Percentiles rank a stretch among this genome's conserved stretches.
These are phyloP conservation scores for Pseudonitzschia delicatissima DNA, from an alignment of 108 stramenopile species.

Conservation along the genomic window DNA sequence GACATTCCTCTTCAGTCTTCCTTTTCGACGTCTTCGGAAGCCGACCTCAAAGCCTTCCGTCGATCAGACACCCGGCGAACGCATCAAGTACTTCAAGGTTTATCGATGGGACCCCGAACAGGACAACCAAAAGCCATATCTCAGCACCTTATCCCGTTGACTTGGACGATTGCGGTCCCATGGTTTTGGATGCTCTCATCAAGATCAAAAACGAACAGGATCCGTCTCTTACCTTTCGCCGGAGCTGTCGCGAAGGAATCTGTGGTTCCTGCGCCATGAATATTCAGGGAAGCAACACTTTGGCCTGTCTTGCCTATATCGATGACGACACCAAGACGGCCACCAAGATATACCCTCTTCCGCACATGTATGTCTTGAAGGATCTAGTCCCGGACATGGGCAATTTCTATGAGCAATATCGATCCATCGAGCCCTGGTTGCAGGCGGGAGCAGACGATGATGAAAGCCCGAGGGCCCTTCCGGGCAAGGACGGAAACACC, in stretches of 20 bases:
- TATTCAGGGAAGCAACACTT: conserved; percentile 95
- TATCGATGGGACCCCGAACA: conserved; percentile 98
- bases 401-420: conserved; percentile 98
- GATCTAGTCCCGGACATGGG: conserved; percentile 98
- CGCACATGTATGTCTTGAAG: conserved; percentile 99
- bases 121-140: conserved; percentile 75
- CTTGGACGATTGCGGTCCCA: conserved; percentile 94
- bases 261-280: conserved; percentile 99
- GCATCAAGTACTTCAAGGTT: conserved; percentile 95
- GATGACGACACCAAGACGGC: conserved; percentile 66
- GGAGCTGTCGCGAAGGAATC: conserved; percentile 97
- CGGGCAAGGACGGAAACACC: conserved; percentile 26
- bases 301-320: conserved; percentile 95
- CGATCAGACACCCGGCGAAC: too few relatives aligned
- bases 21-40: too few relatives aligned
- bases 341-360: conserved; percentile 95
- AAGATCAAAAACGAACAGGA: conserved; percentile 98
- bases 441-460: conserved; percentile 47
- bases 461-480: conserved; percentile 11
- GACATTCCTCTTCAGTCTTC: too few relatives aligned
- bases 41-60: too few relatives aligned
- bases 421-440: conserved; percentile 98
- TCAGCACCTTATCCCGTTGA: conserved; percentile 92
- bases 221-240: conserved; percentile 94
- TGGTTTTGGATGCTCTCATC: conserved; percentile 96